Percentiles rank a stretch among this genome's conserved stretches.
phyloP scores from a whole-genome alignment of 2,329 filamentous ascomycete genomes.

The Penicillium digitatum region DNA sequence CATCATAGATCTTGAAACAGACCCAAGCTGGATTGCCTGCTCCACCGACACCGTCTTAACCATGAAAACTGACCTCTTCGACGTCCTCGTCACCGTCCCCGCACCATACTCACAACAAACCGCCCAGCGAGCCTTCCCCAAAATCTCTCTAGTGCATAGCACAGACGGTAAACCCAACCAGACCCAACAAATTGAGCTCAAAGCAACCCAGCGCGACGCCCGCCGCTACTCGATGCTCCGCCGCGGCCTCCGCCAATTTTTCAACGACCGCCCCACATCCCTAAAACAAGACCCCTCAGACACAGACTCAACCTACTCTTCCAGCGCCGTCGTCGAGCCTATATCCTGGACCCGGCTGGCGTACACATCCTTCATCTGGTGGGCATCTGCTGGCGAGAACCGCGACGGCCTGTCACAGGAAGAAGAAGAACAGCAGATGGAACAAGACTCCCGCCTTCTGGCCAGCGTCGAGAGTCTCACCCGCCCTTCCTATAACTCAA shows the following conservation, averaged over 20 bases:
- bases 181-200: slow-evolving; percentile 48
- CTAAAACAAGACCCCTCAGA: slow-evolving; percentile 35
- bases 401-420: slow-evolving; percentile 54
- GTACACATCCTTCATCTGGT: slow-evolving; percentile 63
- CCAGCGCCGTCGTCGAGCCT: slow-evolving; percentile 51
- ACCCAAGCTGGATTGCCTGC: slow-evolving; percentile 82
- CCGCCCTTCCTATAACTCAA: slow-evolving; percentile 13
- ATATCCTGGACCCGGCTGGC: slow-evolving; percentile 58
- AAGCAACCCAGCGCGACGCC: slow-evolving; percentile 85
- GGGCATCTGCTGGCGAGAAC: slow-evolving; percentile 62
- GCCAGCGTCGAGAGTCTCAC: slow-evolving; percentile 36
- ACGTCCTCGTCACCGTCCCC: slow-evolving; percentile 81
- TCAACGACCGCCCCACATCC: slow-evolving; percentile 17
- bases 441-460: slow-evolving; percentile 44
- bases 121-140: slow-evolving; percentile 67
- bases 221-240: slow-evolving; percentile 70
- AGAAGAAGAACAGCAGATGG: slow-evolving; percentile 45
- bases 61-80: slow-evolving; percentile 82
- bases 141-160: slow-evolving; percentile 59
- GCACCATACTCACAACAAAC: slow-evolving; percentile 56
- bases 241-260: slow-evolving; percentile 52
- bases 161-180: slow-evolving; percentile 50
- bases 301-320: slow-evolving; percentile 41
- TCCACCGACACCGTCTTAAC: slow-evolving; percentile 91
- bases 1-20: slow-evolving; percentile 29